Conservation (phyloP, 768 basidiomycete species). For the Pulveroboletus sp. region DNA sequence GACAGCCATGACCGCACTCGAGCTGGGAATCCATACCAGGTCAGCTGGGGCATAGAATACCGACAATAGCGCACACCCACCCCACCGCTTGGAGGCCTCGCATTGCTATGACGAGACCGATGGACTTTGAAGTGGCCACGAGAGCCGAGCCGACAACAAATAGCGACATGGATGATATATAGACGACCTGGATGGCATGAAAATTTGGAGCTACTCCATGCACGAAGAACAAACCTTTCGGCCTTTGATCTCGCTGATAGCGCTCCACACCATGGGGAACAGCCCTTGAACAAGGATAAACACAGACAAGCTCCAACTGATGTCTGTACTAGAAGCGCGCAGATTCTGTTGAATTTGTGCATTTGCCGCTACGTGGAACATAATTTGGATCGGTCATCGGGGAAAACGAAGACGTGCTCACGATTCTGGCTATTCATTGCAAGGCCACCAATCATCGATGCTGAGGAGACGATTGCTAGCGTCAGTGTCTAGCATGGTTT, state of each 20-base stretch:
- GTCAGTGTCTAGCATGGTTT: constrained; percentile 17
- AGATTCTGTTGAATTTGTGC: constrained; percentile 57
- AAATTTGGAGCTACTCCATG: neutral
- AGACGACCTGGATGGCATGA: constrained; percentile 41
- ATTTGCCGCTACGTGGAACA: constrained; percentile 51
- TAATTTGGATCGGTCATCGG: neutral
- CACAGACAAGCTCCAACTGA: constrained; percentile 64
- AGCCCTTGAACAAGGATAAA: constrained; percentile 70
- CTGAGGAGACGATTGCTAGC: constrained; percentile 25
- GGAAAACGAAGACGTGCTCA: constrained; percentile 7
- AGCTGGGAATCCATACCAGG: constrained; percentile 31
- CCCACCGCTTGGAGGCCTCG: constrained; percentile 61
- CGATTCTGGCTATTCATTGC: constrained; percentile 27
- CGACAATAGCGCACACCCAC: constrained; percentile 27
- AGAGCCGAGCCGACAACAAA: constrained; percentile 55
- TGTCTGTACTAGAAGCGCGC: constrained; percentile 53
- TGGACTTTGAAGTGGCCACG: constrained; percentile 53
- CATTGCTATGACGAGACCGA: constrained; percentile 60
- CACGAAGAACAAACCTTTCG: constrained; percentile 45
- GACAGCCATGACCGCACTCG: constrained; percentile 63
- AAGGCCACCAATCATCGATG: constrained; percentile 25
- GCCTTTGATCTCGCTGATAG: constrained; percentile 72
- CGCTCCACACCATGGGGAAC: constrained; percentile 64
- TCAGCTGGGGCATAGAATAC: neutral
- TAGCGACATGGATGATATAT: constrained; percentile 48